Conservation (phyloP, 2,329 filamentous ascomycete genomes). For the Teratosphaeria zuluensis region DNA sequence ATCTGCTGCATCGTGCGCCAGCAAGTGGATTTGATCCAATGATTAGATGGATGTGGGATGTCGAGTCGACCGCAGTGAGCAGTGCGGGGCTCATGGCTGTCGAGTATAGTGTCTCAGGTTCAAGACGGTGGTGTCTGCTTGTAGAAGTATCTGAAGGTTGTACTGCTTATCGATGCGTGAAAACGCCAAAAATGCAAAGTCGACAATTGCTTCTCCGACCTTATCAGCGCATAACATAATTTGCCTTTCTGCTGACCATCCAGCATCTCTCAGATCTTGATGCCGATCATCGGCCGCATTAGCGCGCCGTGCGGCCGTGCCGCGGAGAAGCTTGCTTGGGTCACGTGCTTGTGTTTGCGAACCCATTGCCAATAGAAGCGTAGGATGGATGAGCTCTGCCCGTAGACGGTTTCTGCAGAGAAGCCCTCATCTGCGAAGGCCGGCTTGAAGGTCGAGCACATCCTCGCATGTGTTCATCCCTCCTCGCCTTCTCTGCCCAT, state of each 20-base stretch:
- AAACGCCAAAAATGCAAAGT: background rate
- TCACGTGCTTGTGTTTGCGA: background rate
- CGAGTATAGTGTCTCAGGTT: background rate
- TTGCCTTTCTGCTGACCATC: background rate
- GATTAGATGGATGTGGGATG: conserved; percentile 68
- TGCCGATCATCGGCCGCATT: background rate
- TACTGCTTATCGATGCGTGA: background rate
- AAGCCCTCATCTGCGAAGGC: background rate
- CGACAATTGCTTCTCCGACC: background rate
- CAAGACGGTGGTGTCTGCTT: background rate
- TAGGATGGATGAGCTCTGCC: background rate
- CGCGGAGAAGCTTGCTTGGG: background rate
- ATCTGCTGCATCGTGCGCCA: conserved; percentile 70
- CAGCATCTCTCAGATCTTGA: background rate
- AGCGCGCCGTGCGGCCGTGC: background rate
- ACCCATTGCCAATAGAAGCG: background rate
- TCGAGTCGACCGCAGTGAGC: conserved; percentile 63
- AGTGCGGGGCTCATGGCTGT: conserved; percentile 44
- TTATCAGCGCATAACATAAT: background rate
- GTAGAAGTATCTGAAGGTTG: background rate
- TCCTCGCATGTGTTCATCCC: background rate
- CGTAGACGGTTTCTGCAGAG: background rate
- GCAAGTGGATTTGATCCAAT: conserved; percentile 80
- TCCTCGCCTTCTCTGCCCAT: conserved; percentile 54
- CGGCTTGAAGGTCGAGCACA: background rate